Percentiles rank a stretch among this genome's conserved stretches.
phyloP scores from a whole-genome alignment of 2,329 filamentous ascomycete genomes.

The Penicillium corylophilum region DNA sequence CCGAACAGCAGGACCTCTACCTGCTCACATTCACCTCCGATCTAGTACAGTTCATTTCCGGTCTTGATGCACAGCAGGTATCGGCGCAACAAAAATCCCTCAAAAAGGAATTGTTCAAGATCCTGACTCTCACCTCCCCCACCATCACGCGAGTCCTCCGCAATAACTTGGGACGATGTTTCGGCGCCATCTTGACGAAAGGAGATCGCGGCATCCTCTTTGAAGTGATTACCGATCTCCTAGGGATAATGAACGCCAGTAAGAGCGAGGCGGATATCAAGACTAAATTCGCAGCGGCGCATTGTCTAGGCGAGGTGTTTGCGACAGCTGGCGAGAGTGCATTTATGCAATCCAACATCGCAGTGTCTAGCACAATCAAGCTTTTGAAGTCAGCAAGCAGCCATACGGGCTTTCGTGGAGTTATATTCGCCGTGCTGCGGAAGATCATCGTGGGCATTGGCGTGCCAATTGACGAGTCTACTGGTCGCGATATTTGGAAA shows the following conservation, averaged over 20 bases:
- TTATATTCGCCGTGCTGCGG: slow-evolving; percentile 70
- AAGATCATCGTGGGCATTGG: slow-evolving; percentile 76
- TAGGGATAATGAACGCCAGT: slow-evolving; percentile 67
- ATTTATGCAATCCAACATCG: slow-evolving; percentile 75
- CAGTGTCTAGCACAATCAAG: slow-evolving; percentile 71
- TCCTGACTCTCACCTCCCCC: slow-evolving; percentile 78
- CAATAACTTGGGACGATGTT: slow-evolving; percentile 81
- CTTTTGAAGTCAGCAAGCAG: slow-evolving; percentile 74
- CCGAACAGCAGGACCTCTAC: slow-evolving; percentile 94
- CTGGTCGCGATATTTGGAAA: slow-evolving; percentile 93
- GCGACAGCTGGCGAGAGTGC: slow-evolving; percentile 91
- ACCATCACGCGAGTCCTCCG: slow-evolving; percentile 84
- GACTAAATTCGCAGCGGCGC: slow-evolving; percentile 81
- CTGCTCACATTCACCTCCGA: slow-evolving; percentile 84
- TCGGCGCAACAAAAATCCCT: slow-evolving; percentile 86
- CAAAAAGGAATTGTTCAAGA: slow-evolving; percentile 91
- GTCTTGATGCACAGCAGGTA: slow-evolving; percentile 72
- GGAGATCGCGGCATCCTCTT: slow-evolving; percentile 91
- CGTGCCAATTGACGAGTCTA: slow-evolving; percentile 74
- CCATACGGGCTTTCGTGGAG: slow-evolving; percentile 78
- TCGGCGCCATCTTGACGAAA: slow-evolving; percentile 76
- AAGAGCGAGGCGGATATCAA: slow-evolving; percentile 78
- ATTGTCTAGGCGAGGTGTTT: slow-evolving; percentile 85
- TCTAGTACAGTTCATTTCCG: slow-evolving; percentile 73
- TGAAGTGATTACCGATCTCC: slow-evolving; percentile 88